Conservation (phyloP, 768 basidiomycete genomes). For the Leccinellum luteum region DNA sequence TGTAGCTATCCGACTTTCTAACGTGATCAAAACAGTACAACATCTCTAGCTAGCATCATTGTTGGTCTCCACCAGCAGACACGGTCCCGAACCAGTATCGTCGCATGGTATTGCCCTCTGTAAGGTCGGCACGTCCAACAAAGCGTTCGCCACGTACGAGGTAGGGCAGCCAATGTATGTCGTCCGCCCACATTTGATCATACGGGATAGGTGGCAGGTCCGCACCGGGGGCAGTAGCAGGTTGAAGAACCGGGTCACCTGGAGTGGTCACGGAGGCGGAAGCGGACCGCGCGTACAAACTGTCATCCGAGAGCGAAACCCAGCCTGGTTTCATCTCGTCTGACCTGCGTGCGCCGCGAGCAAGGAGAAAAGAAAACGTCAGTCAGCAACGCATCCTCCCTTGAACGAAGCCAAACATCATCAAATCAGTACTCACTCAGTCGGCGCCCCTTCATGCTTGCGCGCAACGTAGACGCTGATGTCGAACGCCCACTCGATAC, state of each 20-base stretch:
- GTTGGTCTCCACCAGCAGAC: neutral
- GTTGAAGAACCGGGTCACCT: neutral
- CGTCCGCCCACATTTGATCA: constrained; percentile 57
- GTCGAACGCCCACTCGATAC: constrained; percentile 58
- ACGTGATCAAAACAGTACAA: neutral
- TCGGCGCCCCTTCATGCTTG: constrained; percentile 54
- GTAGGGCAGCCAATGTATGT: constrained; percentile 66
- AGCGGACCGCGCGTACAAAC: constrained; percentile 11
- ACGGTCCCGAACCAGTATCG: constrained; percentile 75
- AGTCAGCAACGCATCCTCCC: neutral
- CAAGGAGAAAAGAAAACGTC: neutral
- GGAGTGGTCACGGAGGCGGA: neutral
- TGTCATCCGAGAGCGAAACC: constrained; percentile 47
- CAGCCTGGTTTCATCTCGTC: constrained; percentile 89
- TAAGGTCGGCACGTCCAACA: constrained; percentile 54
- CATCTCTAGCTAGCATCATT: neutral
- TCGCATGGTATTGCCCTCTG: constrained; percentile 77
- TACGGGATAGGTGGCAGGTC: constrained; percentile 54
- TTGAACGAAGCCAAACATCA: neutral
- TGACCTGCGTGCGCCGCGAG: constrained; percentile 43
- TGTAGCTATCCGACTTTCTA: neutral
- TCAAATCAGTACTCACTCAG: constrained; percentile 52
- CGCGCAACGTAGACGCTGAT: constrained; percentile 72
- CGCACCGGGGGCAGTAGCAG: neutral
- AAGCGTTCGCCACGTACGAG: constrained; percentile 44